A percentile compares a stretch with the other conserved stretches of the same genome.
phyloP scores from a whole-genome alignment of 2,329 filamentous ascomycete species.

The Botryosphaeria dothidea region DNA sequence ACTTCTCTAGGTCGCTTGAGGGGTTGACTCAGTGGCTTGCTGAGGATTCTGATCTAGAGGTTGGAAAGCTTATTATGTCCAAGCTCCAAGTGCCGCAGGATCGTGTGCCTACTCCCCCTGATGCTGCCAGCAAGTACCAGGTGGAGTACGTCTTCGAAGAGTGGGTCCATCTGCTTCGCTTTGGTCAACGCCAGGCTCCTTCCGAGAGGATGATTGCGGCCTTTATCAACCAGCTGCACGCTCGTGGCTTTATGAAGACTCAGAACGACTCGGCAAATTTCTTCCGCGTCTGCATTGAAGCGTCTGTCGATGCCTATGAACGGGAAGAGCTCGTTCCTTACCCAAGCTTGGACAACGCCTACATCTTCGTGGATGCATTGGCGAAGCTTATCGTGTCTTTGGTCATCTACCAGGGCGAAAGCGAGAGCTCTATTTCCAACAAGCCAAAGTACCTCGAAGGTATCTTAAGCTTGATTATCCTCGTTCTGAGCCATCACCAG shows the following conservation, averaged over 20 bases:
- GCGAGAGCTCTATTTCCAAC: constrained; percentile 58
- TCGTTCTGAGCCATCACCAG: constrained; percentile 85
- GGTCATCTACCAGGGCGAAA: constrained; percentile 67
- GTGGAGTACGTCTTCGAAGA: constrained; percentile 95
- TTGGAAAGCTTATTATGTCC: constrained; percentile 70
- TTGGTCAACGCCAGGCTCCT: constrained; percentile 66
- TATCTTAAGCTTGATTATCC: constrained; percentile 72
- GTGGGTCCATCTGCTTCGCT: constrained; percentile 75
- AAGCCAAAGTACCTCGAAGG: constrained; percentile 75
- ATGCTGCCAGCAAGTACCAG: constrained; percentile 70
- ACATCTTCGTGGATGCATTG: constrained; percentile 74
- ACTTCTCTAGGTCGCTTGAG: constrained; percentile 82
- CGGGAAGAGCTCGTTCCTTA: constrained; percentile 61
- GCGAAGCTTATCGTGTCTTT: constrained; percentile 78
- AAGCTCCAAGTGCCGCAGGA: constrained; percentile 59
- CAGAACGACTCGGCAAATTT: constrained; percentile 79
- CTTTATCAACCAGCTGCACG: constrained; percentile 83
- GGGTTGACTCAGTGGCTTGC: constrained; percentile 78
- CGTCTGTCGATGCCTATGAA: constrained; percentile 77
- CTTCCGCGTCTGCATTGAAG: constrained; percentile 77
- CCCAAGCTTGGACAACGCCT: constrained; percentile 62
- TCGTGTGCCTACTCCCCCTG: constrained; percentile 56
- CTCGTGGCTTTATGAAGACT: constrained; percentile 69
- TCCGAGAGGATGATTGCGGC: constrained; percentile 66
- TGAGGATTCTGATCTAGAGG: constrained; percentile 67